Conservation (phyloP, 768 basidiomycete genomes). For the Asterophora lycoperdoides region DNA sequence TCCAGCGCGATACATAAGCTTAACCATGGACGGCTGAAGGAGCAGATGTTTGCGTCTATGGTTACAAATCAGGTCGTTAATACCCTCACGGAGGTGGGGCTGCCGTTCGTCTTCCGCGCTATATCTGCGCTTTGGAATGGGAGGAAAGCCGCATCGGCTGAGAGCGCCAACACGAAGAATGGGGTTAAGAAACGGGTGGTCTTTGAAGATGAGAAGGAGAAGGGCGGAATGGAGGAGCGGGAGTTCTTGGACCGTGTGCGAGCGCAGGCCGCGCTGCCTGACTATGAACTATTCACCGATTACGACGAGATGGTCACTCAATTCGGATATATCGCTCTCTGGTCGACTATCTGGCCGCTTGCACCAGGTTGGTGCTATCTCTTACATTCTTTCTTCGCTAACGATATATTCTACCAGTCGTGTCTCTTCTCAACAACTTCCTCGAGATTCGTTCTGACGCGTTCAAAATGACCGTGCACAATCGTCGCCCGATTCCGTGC, state of each 20-base stretch:
- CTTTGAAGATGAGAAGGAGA: slow-evolving; percentile 64
- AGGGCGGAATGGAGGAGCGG: slow-evolving; percentile 60
- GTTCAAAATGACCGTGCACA: slow-evolving; percentile 88
- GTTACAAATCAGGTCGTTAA: slow-evolving; percentile 86
- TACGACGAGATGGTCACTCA: slow-evolving; percentile 97
- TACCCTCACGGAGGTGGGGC: slow-evolving; percentile 71
- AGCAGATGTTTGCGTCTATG: slow-evolving; percentile 91
- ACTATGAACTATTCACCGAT: slow-evolving; percentile 79
- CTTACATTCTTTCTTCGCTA: not conserved
- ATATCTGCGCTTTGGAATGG: slow-evolving; percentile 43
- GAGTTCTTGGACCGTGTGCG: slow-evolving; percentile 78
- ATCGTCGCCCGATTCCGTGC: slow-evolving; percentile 78
- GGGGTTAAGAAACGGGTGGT: slow-evolving; percentile 62
- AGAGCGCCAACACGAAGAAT: slow-evolving; percentile 13
- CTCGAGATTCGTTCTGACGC: slow-evolving; percentile 92
- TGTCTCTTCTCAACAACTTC: slow-evolving; percentile 90
- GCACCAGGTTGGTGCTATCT: slow-evolving; percentile 54
- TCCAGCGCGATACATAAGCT: slow-evolving; percentile 52
- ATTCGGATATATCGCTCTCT: slow-evolving; percentile 89
- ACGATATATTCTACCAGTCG: slow-evolving; percentile 34
- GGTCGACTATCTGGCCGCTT: slow-evolving; percentile 93
- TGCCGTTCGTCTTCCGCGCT: slow-evolving; percentile 73
- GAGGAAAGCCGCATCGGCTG: slow-evolving; percentile 31
- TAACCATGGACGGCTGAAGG: slow-evolving; percentile 67
- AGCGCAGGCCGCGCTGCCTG: slow-evolving; percentile 71